Evolutionary conservation across 2,329 filamentous ascomycete genomes (phyloP).

Genomic region (Aspergillus puulaauensis): DNA sequence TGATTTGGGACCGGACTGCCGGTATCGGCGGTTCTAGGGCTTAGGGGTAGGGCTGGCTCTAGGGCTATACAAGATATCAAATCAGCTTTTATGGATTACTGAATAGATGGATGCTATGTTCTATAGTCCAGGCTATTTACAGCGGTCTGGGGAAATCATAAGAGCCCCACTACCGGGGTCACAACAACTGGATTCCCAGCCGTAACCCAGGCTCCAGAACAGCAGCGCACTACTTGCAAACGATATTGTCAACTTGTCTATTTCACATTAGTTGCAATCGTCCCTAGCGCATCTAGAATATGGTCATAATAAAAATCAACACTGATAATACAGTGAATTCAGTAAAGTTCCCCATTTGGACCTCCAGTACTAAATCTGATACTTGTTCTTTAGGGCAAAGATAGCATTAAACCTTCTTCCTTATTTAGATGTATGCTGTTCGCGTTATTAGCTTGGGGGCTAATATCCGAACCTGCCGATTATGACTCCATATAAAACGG

Average conservation of each 20-base stretch:
- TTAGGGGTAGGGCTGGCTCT: constrained; percentile 17
- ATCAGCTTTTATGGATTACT: neutral
- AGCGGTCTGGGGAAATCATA: neutral
- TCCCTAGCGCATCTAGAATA: too few species aligned
- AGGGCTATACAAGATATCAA: neutral
- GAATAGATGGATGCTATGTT: too few species aligned
- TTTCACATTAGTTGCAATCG: neutral
- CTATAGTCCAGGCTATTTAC: neutral
- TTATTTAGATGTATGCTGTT: too few species aligned
- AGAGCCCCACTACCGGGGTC: neutral
- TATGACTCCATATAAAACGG: neutral
- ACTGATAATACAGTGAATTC: too few species aligned
- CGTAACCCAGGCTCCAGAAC: neutral
- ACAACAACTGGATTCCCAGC: neutral
- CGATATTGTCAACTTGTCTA: neutral
- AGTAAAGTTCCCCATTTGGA: too few species aligned
- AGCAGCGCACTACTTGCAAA: neutral
- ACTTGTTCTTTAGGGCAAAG: too few species aligned
- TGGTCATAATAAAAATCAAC: too few species aligned
- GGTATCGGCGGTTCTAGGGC: constrained; percentile 20
- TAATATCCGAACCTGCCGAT: too few species aligned
- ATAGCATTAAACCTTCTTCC: too few species aligned
- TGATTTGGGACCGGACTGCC: constrained; percentile 7
- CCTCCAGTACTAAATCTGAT: too few species aligned
- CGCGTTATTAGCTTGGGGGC: too few species aligned